Percentiles rank a stretch among this genome's conserved stretches.
phyloP scores from a whole-genome alignment of 345 rosid genomes.

The Citrus hindsii region DNA sequence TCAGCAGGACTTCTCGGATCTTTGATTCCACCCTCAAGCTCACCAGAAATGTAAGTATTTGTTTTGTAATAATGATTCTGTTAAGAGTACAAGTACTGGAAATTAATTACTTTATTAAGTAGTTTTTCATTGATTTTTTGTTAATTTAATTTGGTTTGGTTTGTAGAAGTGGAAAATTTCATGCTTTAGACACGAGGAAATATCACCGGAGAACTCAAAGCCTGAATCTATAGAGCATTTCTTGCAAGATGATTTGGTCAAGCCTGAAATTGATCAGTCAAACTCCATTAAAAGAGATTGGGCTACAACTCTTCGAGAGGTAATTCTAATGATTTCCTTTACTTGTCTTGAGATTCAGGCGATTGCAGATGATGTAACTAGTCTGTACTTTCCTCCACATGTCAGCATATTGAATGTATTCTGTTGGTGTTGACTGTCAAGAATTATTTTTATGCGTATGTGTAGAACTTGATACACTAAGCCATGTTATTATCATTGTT shows the following conservation, averaged over 20 bases:
- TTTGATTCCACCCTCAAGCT: slow-evolving; percentile 38
- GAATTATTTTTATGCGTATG: background rate
- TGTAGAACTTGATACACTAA: background rate
- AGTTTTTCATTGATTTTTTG: background rate
- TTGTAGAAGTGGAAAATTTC: slow-evolving; percentile 79
- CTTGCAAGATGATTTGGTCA: slow-evolving; percentile 48
- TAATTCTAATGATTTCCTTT: slow-evolving; percentile 9
- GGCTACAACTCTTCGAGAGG: slow-evolving; percentile 62
- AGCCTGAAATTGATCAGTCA: slow-evolving; percentile 46
- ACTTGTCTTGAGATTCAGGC: background rate
- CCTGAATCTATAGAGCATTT: slow-evolving; percentile 43
- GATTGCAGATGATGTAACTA: background rate
- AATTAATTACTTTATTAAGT: too few relatives aligned
- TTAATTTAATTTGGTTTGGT: slow-evolving; percentile 20
- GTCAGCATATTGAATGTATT: background rate
- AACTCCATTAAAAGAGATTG: slow-evolving; percentile 42
- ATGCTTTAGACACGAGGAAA: slow-evolving; percentile 69
- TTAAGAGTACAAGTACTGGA: too few relatives aligned
- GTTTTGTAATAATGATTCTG: background rate
- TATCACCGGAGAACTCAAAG: slow-evolving; percentile 41
- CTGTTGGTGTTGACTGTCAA: slow-evolving; percentile 1
- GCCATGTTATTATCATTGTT: background rate
- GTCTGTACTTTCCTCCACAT: background rate
- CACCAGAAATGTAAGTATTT: slow-evolving; percentile 44
- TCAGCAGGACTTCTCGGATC: slow-evolving; percentile 42